These are phyloP conservation scores for Rhodofomes roseus DNA, from an alignment of 1,284 basidiomycete species.

Conservation along the genomic window DNA sequence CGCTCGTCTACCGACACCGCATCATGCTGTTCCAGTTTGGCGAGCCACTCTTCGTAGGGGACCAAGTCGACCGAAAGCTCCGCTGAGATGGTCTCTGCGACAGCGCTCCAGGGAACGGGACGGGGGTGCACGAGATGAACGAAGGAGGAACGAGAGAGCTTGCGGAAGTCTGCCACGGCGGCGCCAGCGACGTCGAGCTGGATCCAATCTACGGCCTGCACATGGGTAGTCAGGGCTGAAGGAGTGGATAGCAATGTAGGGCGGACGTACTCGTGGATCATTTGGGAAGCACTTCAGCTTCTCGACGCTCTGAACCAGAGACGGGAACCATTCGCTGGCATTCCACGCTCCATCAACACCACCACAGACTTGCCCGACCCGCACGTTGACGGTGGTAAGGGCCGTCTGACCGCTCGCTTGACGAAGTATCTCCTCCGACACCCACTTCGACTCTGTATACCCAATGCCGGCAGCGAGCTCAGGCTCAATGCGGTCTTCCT, in stretches of 20 bases:
- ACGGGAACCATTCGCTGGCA: constrained; percentile 41
- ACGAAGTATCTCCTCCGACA: constrained; percentile 30
- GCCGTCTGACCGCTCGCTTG: constrained; percentile 15
- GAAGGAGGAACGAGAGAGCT: constrained; percentile 11
- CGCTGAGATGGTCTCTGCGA: constrained; percentile 16
- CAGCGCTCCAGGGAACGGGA: constrained; percentile 17
- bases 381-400: constrained; percentile 29
- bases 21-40: constrained; percentile 5
- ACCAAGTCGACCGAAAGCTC: constrained; percentile 20
- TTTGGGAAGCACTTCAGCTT: constrained; percentile 26
- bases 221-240: background rate
- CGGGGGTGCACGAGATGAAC: constrained; percentile 29
- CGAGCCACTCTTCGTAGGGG: constrained; percentile 19
- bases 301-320: constrained; percentile 34
- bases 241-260: constrained; percentile 9
- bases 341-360: constrained; percentile 38
- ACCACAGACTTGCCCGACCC: constrained; percentile 42
- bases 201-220: constrained; percentile 23
- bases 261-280: constrained; percentile 14
- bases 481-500: constrained; percentile 11
- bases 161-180: constrained; percentile 19
- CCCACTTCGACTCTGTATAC: constrained; percentile 39
- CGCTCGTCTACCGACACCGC: background rate
- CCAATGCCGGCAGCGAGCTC: constrained; percentile 29
- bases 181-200: constrained; percentile 19